Conservation (phyloP, 768 basidiomycete species). For the Cyclocybe aegerita region DNA sequence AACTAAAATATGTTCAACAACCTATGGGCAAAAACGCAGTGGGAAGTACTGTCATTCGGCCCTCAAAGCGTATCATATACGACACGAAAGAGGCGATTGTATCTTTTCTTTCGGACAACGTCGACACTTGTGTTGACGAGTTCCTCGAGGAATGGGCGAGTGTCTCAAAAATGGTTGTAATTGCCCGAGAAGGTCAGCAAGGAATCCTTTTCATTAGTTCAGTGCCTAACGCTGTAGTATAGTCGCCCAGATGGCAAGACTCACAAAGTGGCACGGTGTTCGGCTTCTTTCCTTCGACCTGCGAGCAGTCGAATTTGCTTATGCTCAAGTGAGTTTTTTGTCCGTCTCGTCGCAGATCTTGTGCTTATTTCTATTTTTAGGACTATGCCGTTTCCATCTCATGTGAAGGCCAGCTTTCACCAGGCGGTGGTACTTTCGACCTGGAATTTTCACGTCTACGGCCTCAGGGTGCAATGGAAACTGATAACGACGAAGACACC, state of each 20-base stretch:
- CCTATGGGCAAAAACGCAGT: slow-evolving; percentile 72
- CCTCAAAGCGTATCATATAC: slow-evolving; percentile 86
- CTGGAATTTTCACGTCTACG: slow-evolving; percentile 65
- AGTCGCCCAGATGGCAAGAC: slow-evolving; percentile 85
- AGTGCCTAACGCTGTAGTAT: neutral
- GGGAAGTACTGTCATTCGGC: slow-evolving; percentile 67
- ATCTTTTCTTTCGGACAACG: slow-evolving; percentile 83
- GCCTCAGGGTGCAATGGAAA: slow-evolving; percentile 23
- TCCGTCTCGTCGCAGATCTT: neutral
- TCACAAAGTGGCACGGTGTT: slow-evolving; percentile 70
- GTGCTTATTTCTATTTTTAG: slow-evolving; percentile 29
- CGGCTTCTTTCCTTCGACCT: slow-evolving; percentile 88
- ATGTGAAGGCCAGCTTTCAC: slow-evolving; percentile 73
- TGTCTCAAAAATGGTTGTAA: slow-evolving; percentile 92
- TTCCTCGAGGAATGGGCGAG: slow-evolving; percentile 92
- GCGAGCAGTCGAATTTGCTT: slow-evolving; percentile 89
- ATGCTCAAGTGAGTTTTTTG: slow-evolving; percentile 50
- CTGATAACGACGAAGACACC: slow-evolving; percentile 19
- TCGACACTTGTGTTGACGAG: slow-evolving; percentile 85
- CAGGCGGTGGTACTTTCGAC: slow-evolving; percentile 68
- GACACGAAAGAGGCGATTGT: slow-evolving; percentile 88
- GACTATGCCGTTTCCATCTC: slow-evolving; percentile 78
- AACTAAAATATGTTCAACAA: slow-evolving; percentile 87
- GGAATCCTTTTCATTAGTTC: neutral
- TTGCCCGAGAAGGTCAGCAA: slow-evolving; percentile 78